Conservation (phyloP, 1,139 yeast genomes). For the Kurtzmaniella quercitrusa region DNA sequence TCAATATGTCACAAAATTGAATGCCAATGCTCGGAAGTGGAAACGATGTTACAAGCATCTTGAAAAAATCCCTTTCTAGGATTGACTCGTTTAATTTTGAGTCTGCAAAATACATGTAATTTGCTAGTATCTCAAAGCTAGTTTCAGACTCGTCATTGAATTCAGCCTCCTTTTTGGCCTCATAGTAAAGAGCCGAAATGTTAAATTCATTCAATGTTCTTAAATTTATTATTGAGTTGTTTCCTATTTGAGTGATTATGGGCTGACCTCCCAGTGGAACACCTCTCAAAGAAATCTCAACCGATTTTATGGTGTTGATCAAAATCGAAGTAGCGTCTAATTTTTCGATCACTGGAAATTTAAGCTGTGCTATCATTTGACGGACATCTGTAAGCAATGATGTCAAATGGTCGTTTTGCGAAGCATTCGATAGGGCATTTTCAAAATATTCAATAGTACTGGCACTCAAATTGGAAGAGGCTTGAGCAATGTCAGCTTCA, state of each 20-base stretch:
- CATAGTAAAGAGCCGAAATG: constrained; percentile 29
- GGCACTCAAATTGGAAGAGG: constrained; percentile 21
- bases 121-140: constrained; percentile 33
- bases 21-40: constrained; percentile 40
- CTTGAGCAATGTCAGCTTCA: constrained; percentile 21
- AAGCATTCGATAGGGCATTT: constrained; percentile 13
- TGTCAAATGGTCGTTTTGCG: constrained; percentile 22
- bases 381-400: constrained; percentile 31
- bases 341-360: constrained; percentile 39
- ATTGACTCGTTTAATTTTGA: constrained; percentile 23
- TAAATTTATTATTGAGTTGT: constrained; percentile 54
- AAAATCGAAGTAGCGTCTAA: constrained; percentile 37
- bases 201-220: constrained; percentile 50
- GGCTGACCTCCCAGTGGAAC: constrained; percentile 31
- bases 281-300: constrained; percentile 70
- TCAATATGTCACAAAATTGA: constrained; percentile 38
- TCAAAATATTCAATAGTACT: constrained; percentile 27
- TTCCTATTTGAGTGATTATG: constrained; percentile 55
- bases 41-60: constrained; percentile 42
- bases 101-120: constrained; percentile 28
- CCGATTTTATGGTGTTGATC: constrained; percentile 55
- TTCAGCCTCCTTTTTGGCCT: constrained; percentile 25
- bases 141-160: constrained; percentile 22
- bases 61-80: constrained; percentile 51
- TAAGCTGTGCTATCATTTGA: constrained; percentile 31